These are phyloP conservation scores for Apiospora marii DNA, from an alignment of 2,329 filamentous ascomycete species.

Conservation along the genomic window DNA sequence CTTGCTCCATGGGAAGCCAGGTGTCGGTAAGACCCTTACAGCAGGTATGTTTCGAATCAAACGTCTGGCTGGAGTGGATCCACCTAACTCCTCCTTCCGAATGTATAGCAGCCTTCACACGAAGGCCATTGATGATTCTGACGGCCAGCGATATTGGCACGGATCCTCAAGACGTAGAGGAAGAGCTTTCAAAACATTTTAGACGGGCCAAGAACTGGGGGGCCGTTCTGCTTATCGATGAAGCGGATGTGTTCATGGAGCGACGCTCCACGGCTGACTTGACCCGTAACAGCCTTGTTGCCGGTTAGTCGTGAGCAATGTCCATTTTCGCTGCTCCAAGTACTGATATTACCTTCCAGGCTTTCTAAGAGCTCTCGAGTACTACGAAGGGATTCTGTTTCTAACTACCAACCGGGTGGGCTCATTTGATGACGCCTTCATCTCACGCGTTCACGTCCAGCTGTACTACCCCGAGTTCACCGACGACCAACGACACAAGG, in stretches of 20 bases:
- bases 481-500: slow-evolving; percentile 34
- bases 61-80: accelerated
- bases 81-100: not conserved
- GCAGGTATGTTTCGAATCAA: not conserved
- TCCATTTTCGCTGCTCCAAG: not conserved
- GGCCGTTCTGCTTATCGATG: slow-evolving; percentile 43
- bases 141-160: not conserved
- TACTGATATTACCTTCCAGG: slow-evolving; percentile 29
- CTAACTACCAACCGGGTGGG: slow-evolving; percentile 41
- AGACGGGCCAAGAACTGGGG: slow-evolving; percentile 36
- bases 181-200: slow-evolving; percentile 25
- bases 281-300: slow-evolving; percentile 38
- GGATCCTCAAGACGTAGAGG: not conserved
- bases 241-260: slow-evolving; percentile 48
- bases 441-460: slow-evolving; percentile 42
- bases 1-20: slow-evolving; percentile 60
- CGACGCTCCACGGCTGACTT: slow-evolving; percentile 38
- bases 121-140: not conserved
- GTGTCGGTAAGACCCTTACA: slow-evolving; percentile 47
- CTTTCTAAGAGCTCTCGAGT: slow-evolving; percentile 42
- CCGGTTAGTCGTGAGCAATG: slow-evolving; percentile 30
- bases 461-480: slow-evolving; percentile 40
- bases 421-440: slow-evolving; percentile 43
- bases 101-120: not conserved
- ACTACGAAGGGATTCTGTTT: slow-evolving; percentile 43